A percentile compares a stretch with the other conserved stretches of the same genome.
These are phyloP conservation scores for Globisporangium cystogenes DNA, from an alignment of 352 stramenopile species.

Conservation along the genomic window DNA sequence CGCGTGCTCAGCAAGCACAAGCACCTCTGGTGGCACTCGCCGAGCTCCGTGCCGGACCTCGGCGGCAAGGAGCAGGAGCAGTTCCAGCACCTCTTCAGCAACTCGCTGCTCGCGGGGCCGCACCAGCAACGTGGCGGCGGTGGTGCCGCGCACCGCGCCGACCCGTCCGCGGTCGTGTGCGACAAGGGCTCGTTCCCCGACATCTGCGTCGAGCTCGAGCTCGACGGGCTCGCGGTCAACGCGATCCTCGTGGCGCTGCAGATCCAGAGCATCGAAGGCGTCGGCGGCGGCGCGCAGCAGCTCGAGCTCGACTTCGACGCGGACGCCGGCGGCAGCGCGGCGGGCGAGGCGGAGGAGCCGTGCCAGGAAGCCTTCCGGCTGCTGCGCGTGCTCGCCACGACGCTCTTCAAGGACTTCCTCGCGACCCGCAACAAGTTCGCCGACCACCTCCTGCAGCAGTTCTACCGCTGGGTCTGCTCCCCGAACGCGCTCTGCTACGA, in stretches of 20 bases:
- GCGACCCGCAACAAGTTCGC: conserved; percentile 88
- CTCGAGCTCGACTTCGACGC: conserved; percentile 66
- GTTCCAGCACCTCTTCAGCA: conserved; percentile 60
- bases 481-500: conserved; percentile 92
- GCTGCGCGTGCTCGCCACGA: conserved; percentile 89
- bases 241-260: conserved; percentile 67
- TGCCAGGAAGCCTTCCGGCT: conserved; percentile 91
- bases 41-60: conserved; percentile 85
- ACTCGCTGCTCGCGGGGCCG: conserved; percentile 26
- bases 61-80: conserved; percentile 85
- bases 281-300: conserved; percentile 44
- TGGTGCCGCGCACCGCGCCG: conserved; percentile 21
- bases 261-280: conserved; percentile 67
- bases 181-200: conserved; percentile 90
- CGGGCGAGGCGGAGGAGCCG: conserved; percentile 82
- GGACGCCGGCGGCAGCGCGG: conserved; percentile 15
- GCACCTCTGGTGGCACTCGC: conserved; percentile 95
- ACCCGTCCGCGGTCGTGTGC: conserved; percentile 75
- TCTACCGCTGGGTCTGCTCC: conserved; percentile 94
- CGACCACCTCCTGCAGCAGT: conserved; percentile 94
- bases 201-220: conserved; percentile 66
- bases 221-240: conserved; percentile 73
- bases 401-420: conserved; percentile 93
- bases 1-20: conserved; percentile 91
- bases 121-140: conserved; percentile 7